These are phyloP conservation scores for Solanum medicagineum DNA, from an alignment of 257 asterid species.

Conservation along the genomic window DNA sequence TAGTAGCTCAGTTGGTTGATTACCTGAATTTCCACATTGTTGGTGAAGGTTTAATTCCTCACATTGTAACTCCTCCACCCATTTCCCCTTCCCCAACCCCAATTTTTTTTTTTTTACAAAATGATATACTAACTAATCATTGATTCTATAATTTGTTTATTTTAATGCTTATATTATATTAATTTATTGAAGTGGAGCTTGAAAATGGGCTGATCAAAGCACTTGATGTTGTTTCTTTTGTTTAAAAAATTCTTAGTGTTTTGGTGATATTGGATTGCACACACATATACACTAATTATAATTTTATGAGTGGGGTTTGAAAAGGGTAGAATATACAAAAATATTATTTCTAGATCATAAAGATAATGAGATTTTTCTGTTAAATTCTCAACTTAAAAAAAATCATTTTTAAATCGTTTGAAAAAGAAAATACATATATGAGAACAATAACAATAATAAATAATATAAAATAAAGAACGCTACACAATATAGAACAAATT, in stretches of 20 bases:
- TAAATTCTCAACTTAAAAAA: background rate
- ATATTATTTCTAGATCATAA: background rate
- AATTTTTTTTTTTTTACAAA: too few species aligned
- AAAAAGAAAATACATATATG: background rate
- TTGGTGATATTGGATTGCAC: background rate
- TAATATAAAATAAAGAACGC: background rate
- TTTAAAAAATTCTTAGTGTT: background rate
- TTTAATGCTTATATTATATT: background rate
- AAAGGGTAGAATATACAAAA: accelerated
- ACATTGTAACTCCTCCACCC: too few species aligned
- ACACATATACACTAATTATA: background rate
- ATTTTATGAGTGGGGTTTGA: background rate
- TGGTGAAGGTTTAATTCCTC: too few species aligned
- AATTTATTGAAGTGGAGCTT: background rate
- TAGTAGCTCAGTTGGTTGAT: too few species aligned
- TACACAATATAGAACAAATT: background rate
- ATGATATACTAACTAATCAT: background rate
- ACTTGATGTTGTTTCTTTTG: background rate
- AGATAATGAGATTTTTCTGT: accelerated
- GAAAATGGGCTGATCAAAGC: background rate
- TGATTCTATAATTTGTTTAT: background rate
- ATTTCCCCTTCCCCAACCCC: too few species aligned
- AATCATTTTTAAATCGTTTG: too few species aligned
- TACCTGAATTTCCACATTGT: too few species aligned
- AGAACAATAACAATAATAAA: background rate